Percentiles rank a stretch among this genome's conserved stretches.
Evolutionary conservation across 768 basidiomycete species (phyloP).

Genomic region (Sporobolomyces pararoseus): DNA sequence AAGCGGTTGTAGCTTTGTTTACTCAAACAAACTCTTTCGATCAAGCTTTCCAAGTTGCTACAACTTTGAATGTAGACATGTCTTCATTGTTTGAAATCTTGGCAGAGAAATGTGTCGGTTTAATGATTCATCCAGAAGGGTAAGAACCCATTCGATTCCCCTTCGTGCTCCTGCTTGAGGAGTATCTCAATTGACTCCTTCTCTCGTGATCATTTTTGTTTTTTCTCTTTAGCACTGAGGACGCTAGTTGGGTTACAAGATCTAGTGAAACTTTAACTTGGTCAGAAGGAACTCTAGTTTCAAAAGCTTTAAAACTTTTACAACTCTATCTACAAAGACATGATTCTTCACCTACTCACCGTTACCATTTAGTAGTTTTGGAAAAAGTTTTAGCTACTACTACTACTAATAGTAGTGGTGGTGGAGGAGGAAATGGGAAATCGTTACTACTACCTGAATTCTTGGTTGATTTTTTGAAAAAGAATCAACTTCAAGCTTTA

Average conservation of each 20-base stretch:
- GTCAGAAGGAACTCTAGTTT: constrained; percentile 71
- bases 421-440: constrained; percentile 58
- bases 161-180: neutral
- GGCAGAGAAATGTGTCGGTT: constrained; percentile 70
- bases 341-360: constrained; percentile 67
- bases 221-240: constrained; percentile 58
- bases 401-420: too few relatives aligned
- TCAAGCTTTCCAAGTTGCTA: constrained; percentile 70
- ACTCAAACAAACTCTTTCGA: constrained; percentile 75
- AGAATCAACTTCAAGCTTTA: constrained; percentile 72
- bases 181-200: neutral
- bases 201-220: too few relatives aligned
- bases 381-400: constrained; percentile 75
- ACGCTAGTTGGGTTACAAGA: constrained; percentile 76
- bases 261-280: constrained; percentile 71
- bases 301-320: constrained; percentile 83
- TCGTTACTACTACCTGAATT: constrained; percentile 70
- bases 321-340: constrained; percentile 72
- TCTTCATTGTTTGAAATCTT: constrained; percentile 74
- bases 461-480: constrained; percentile 64
- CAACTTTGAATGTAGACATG: constrained; percentile 77
- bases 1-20: constrained; percentile 69
- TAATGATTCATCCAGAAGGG: constrained; percentile 52
- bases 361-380: constrained; percentile 70
- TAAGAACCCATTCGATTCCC: constrained; percentile 47